These are phyloP conservation scores for Neltuma alba DNA, from an alignment of 306 rosid species.

Conservation along the genomic window DNA sequence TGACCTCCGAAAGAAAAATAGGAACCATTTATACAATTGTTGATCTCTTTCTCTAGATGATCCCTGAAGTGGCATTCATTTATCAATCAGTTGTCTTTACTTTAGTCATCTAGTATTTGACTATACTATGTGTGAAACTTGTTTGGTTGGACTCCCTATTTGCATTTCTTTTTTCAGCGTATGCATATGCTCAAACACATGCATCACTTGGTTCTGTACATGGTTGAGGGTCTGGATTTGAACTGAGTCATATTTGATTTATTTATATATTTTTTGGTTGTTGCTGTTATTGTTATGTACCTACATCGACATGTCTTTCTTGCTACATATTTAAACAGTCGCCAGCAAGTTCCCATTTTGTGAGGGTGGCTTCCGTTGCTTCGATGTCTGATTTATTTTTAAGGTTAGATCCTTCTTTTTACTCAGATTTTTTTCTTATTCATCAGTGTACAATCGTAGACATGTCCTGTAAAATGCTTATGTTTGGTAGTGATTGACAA, in stretches of 20 bases:
- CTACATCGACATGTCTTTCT: constrained; percentile 8
- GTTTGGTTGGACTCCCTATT: not conserved
- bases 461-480: constrained; percentile 5
- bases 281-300: not conserved
- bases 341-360: constrained; percentile 53
- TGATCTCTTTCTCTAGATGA: not conserved
- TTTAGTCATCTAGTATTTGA: constrained; percentile 5
- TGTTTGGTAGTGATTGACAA: constrained; percentile 30
- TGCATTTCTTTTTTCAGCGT: constrained; percentile 1
- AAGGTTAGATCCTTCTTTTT: constrained; percentile 59
- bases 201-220: constrained; percentile 1
- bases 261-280: not conserved
- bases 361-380: constrained; percentile 80
- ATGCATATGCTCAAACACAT: not conserved
- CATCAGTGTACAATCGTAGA: not conserved
- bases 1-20: not conserved
- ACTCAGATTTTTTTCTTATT: constrained; percentile 19
- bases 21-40: not conserved
- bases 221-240: constrained; percentile 20
- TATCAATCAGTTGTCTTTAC: not conserved
- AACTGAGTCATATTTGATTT: constrained; percentile 5
- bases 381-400: constrained; percentile 70
- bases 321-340: constrained; percentile 54
- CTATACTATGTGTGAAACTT: not conserved
- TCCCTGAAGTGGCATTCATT: not conserved